Evolutionary conservation across 495 filamentous ascomycete genomes (phyloP), one percentile per base, ranked within the genome.

Genomic region (Haplographium delicatum): DNA sequence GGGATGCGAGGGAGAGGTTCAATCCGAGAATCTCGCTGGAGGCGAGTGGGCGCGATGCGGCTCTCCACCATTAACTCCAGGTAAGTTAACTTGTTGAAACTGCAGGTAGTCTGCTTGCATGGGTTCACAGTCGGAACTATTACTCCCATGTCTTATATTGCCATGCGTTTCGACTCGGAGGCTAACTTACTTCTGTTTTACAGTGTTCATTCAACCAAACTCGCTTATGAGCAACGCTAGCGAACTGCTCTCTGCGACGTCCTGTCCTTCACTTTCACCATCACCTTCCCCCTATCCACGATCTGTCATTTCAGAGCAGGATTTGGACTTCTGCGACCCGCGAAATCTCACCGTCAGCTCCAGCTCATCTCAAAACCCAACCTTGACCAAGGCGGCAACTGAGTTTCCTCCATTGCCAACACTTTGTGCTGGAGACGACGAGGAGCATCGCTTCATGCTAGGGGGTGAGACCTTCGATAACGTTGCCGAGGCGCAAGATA

Each of bases 41-140:
- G 75, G 83, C 57, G 86, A 91, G 51, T 94, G 86, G 84, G 69
- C 81, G 30, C 80, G 80, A 60, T 83, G 80, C 34, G 77, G 76
- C 15, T 94, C 89, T 19, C 90, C 93, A 50, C 88, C 89, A 7
- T 77, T 97, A 75, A 93, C 90, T 62, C 93, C 93, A 80, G 86
- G 91, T 96, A 85, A 68, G 89, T 84, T 28, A 9, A n/a, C 25
- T 18, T n/a, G 16, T 26, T 39, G 42, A 24, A 33, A 24, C 23
- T 20, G 31, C 20, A 34, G 38, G 35, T 51, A 44, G 35, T 35
- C 18, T 22, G 27, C 8, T 11, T 26, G n/a, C 27, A 19, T 30
- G 22, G 26, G 24, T 41, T 38, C 18, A n/a, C n/a, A n/a, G n/a
- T n/a, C n/a, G n/a, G n/a, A n/a, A n/a, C n/a, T n/a, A n/a, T n/a